Conservation (phyloP, 352 stramenopile genomes). For the Phytophthora melonis region DNA sequence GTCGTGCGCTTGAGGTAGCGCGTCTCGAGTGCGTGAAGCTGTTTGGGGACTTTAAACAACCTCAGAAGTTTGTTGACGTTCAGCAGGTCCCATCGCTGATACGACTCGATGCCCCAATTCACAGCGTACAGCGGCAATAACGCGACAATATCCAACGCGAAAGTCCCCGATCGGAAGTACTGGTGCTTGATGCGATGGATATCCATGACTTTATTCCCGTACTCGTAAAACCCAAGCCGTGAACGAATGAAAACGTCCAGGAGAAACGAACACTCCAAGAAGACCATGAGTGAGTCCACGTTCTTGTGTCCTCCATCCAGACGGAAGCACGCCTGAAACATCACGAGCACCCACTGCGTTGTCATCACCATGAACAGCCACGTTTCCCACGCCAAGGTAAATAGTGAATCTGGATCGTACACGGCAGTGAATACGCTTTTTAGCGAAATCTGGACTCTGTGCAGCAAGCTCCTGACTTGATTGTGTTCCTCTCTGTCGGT, state of each 20-base stretch:
- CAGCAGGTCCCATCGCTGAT: conserved; percentile 43
- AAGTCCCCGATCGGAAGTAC: conserved; percentile 55
- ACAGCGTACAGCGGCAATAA: conserved; percentile 55
- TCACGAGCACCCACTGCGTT: conserved; percentile 46
- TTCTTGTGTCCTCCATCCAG: background rate
- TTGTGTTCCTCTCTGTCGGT: background rate
- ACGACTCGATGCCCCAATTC: conserved; percentile 40
- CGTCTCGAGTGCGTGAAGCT: conserved; percentile 59
- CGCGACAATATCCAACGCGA: conserved; percentile 51
- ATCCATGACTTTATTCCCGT: conserved; percentile 71
- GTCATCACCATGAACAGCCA: conserved; percentile 66
- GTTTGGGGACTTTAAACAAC: conserved; percentile 55
- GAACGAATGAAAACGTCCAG: conserved; percentile 61
- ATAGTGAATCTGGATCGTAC: conserved; percentile 51
- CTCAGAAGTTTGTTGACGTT: conserved; percentile 72
- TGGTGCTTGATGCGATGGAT: conserved; percentile 30
- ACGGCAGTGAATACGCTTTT: background rate
- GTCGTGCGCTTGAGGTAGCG: conserved; percentile 62
- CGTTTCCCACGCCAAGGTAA: conserved; percentile 58
- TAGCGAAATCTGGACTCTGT: too few species aligned
- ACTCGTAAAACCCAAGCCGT: conserved; percentile 62
- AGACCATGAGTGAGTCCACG: conserved; percentile 30
- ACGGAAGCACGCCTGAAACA: conserved; percentile 53
- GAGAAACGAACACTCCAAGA: conserved; percentile 55
- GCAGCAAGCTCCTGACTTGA: background rate